Evolutionary conservation across 371 early-diverging fungal species (phyloP), one percentile per base, ranked within the genome.

Genomic region (Lichtheimia ornata): DNA sequence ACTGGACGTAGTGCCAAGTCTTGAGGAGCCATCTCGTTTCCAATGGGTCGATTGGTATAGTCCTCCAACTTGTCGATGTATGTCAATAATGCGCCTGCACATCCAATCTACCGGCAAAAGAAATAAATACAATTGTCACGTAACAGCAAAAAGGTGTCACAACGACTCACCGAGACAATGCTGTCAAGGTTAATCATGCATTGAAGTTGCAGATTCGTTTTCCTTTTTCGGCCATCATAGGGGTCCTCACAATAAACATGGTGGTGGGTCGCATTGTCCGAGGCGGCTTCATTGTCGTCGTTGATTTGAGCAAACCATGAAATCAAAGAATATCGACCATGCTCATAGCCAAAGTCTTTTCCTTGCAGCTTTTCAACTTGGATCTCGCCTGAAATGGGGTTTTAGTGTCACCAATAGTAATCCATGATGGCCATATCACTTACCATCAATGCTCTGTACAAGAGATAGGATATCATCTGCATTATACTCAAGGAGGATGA

Each of bases 81-180:
- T 42, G 69, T 69, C 4, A 91, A 57, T 4, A 90, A 50, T 1
- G 86, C 85, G 4, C 91, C 91, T 20, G 85, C 83, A 64, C 84
- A 84, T 6, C 88, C 83, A 58, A 89, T 71, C 90, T 89, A 57
- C 24, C 25, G 40, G 5, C 7, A 18, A 2, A 47, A 22, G 12
- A 2, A 47, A 47, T 47, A 0, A 47, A 6, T 5, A 22, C 17
- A 5, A 4, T 6, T 22, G 14, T 1, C 17, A n/a, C 2, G 7
- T n/a, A 45, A n/a, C n/a, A n/a, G n/a, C n/a, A n/a, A n/a, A n/a
- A 5, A 45, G 5, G 40, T 11, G n/a, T 12, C n/a, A 24, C 27
- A 49, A 20, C 22, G 4, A 50, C 42, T 65, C 56, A 73, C 74
- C 40, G 51, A 43, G 82, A 80, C 2, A 22, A 54, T 20, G 53